Conservation (phyloP, 2,329 filamentous ascomycete genomes). For the Talaromyces atroroseus region DNA sequence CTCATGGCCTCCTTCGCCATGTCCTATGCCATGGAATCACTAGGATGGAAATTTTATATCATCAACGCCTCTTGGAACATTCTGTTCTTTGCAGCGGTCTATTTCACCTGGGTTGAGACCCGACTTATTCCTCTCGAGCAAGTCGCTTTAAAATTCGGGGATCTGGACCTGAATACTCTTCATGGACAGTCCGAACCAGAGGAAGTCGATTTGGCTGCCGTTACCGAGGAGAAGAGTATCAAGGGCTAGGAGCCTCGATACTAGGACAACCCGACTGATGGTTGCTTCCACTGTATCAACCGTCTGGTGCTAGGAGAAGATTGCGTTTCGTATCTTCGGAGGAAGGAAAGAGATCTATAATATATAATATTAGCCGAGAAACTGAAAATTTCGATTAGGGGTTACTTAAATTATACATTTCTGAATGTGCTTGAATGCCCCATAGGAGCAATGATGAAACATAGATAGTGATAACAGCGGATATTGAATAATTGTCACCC, state of each 20-base stretch:
- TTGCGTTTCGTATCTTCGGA: no score
- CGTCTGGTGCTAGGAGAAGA: no score
- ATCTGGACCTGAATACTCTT: neutral
- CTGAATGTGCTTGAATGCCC: no score
- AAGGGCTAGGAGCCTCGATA: neutral
- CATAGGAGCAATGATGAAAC: no score
- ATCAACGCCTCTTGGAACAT: conserved; percentile 9
- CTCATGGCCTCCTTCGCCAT: conserved; percentile 5
- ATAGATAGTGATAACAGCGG: no score
- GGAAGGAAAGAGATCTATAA: no score
- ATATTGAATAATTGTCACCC: no score
- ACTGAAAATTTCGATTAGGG: no score
- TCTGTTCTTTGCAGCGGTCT: conserved; percentile 1
- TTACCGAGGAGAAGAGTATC: neutral
- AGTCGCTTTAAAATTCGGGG: conserved; percentile 12
- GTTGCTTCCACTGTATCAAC: no score
- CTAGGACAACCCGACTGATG: neutral
- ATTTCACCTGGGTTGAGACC: conserved; percentile 10
- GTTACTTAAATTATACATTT: no score
- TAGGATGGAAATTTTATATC: conserved; percentile 10
- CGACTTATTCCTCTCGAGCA: conserved; percentile 15
- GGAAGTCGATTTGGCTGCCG: neutral
- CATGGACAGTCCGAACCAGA: neutral
- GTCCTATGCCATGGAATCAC: conserved; percentile 3
- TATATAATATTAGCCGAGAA: no score